Percentiles rank a stretch among this genome's conserved stretches.
phyloP scores from a whole-genome alignment of 768 basidiomycete species.

The Holtermanniella nyarrowii region DNA sequence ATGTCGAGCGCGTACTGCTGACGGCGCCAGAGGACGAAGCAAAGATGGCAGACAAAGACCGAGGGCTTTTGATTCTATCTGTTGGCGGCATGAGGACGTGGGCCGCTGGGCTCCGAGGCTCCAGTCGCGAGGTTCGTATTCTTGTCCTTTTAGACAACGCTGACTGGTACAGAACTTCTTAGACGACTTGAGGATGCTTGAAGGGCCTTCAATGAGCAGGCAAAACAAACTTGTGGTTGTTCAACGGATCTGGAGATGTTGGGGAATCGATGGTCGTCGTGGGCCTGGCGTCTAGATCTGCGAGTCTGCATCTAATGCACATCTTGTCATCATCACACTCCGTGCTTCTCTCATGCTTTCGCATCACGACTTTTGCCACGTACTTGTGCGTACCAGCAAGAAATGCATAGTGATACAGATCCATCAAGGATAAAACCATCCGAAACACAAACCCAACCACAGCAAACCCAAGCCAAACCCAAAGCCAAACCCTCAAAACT shows the following conservation, averaged over 20 bases:
- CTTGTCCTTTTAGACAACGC: neutral
- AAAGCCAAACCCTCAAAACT: no score
- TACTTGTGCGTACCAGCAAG: no score
- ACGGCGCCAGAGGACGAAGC: conserved; percentile 27
- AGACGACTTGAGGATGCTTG: conserved; percentile 71
- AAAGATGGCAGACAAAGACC: conserved; percentile 33
- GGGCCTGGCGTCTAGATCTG: conserved; percentile 1
- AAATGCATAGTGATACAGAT: no score
- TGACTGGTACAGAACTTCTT: conserved; percentile 53
- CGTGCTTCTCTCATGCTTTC: no score
- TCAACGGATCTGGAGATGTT: conserved; percentile 80
- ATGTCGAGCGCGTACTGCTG: conserved; percentile 32
- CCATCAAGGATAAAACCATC: no score
- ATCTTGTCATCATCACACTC: no score
- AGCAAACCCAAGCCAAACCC: no score
- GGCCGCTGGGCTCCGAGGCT: conserved; percentile 30
- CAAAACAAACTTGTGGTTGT: conserved; percentile 67
- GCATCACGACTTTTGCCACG: no score
- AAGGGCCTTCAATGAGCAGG: conserved; percentile 58
- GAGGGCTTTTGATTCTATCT: conserved; percentile 35
- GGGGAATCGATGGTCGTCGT: conserved; percentile 47
- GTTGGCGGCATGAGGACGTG: conserved; percentile 34
- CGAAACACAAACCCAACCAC: no score
- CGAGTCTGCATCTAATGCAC: no score
- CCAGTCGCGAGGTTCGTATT: conserved; percentile 17